A percentile compares a stretch with the other conserved stretches of the same genome.
These are phyloP conservation scores for Fusarium foetens DNA, from an alignment of 2,329 filamentous ascomycete genomes.

Conservation along the genomic window DNA sequence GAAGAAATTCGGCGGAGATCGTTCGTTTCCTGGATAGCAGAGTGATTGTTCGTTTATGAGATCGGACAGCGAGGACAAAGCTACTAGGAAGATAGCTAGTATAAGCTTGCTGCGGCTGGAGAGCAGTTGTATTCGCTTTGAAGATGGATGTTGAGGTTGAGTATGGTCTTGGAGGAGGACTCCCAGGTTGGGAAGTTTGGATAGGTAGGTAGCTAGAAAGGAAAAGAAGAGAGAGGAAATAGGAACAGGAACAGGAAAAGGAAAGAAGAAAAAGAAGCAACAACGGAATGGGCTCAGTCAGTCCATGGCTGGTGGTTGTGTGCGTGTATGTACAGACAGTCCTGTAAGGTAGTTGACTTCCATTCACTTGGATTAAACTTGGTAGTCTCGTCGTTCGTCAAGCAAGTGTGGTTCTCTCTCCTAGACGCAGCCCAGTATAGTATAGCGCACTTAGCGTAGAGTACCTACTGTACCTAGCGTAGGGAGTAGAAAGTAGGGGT, in stretches of 20 bases:
- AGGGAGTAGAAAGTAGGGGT: constrained; percentile 29
- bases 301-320: constrained; percentile 47
- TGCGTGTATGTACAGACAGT: constrained; percentile 34
- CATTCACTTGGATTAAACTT: constrained; percentile 30
- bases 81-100: neutral
- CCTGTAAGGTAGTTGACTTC: constrained; percentile 27
- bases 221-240: constrained; percentile 14
- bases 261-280: constrained; percentile 37
- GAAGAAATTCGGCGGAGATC: constrained; percentile 16
- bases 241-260: constrained; percentile 3
- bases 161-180: constrained; percentile 2
- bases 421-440: constrained; percentile 21
- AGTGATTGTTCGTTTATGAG: constrained; percentile 6
- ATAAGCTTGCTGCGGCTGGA: constrained; percentile 9
- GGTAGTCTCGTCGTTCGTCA: constrained; percentile 38
- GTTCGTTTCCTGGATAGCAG: constrained; percentile 8
- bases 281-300: constrained; percentile 38
- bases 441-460: constrained; percentile 15
- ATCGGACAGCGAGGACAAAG: constrained; percentile 9
- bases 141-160: constrained; percentile 11
- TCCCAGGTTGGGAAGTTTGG: constrained; percentile 16
- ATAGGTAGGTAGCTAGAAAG: constrained; percentile 5
- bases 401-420: constrained; percentile 38
- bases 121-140: constrained; percentile 21
- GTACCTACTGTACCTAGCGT: constrained; percentile 15